phyloP scores from a whole-genome alignment of 805 yeast genomes.

The Starmerella apis region DNA sequence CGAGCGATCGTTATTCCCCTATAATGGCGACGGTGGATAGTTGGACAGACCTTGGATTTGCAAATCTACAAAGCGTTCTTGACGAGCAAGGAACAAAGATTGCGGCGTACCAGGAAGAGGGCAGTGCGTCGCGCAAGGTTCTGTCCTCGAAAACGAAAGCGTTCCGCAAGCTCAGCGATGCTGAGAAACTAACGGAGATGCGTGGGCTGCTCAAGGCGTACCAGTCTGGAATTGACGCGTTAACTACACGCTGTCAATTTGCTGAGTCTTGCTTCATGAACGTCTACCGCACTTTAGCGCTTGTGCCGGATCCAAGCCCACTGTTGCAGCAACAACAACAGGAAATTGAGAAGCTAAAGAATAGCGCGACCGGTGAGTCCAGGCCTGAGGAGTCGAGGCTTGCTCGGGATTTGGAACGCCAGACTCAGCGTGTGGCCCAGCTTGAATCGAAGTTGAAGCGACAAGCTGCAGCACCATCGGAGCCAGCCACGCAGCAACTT shows the following conservation, averaged over 20 bases:
- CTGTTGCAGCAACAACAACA: constrained; percentile 43
- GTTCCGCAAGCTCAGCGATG: constrained; percentile 62
- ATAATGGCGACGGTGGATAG: constrained; percentile 23
- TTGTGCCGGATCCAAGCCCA: constrained; percentile 89
- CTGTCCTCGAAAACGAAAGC: constrained; percentile 77
- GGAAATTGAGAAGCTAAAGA: constrained; percentile 27
- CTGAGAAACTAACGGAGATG: constrained; percentile 53
- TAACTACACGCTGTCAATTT: constrained; percentile 65
- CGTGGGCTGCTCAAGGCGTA: constrained; percentile 62
- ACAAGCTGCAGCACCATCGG: constrained; percentile 14
- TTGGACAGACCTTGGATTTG: constrained; percentile 68
- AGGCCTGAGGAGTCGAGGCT: constrained; percentile 27
- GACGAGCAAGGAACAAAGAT: constrained; percentile 68
- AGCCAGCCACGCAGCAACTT: constrained; percentile 15
- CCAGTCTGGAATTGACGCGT: constrained; percentile 76
- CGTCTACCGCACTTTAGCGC: constrained; percentile 65
- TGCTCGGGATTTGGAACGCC: constrained; percentile 63
- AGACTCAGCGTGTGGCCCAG: constrained; percentile 56
- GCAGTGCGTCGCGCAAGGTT: constrained; percentile 60
- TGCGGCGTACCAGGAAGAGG: constrained; percentile 55
- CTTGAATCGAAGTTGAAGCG: constrained; percentile 57
- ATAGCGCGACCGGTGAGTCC: constrained; percentile 36
- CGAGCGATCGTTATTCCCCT: neutral
- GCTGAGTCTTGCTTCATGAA: constrained; percentile 66
- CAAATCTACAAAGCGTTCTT: constrained; percentile 56